Conservation (phyloP, 192 early-diverging fungal species). For the Umbelopsis isabellina region DNA sequence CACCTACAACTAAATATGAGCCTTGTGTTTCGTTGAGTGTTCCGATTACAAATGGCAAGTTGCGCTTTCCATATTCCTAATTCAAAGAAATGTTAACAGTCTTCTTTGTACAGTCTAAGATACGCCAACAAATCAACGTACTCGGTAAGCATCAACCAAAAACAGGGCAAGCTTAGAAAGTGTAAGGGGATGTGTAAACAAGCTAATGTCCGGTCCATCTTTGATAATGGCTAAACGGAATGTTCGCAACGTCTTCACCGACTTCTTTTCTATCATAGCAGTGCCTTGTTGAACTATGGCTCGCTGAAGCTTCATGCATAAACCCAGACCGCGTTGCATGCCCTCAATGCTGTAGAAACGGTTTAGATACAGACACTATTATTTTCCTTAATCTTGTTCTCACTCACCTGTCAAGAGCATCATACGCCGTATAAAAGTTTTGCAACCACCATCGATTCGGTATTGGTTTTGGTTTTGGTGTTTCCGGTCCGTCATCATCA, state of each 20-base stretch:
- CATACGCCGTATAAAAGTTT: slow-evolving; percentile 91
- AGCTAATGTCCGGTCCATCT: slow-evolving; percentile 52
- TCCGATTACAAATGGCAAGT: slow-evolving; percentile 81
- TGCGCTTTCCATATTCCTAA: slow-evolving; percentile 71
- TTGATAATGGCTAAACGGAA: slow-evolving; percentile 79
- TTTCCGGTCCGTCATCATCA: background rate
- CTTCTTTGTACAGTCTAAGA: background rate
- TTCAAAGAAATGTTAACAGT: slow-evolving; percentile 21
- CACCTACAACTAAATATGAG: slow-evolving; percentile 73
- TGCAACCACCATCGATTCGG: slow-evolving; percentile 62
- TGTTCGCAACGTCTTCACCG: slow-evolving; percentile 69
- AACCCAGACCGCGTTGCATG: slow-evolving; percentile 63
- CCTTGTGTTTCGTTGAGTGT: slow-evolving; percentile 65
- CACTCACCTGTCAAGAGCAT: slow-evolving; percentile 68
- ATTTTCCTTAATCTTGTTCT: background rate
- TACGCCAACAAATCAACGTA: slow-evolving; percentile 28
- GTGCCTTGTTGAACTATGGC: slow-evolving; percentile 79
- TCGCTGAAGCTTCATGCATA: slow-evolving; percentile 77
- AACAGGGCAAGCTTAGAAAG: slow-evolving; percentile 83
- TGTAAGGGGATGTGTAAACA: slow-evolving; percentile 65
- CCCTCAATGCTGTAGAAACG: slow-evolving; percentile 19
- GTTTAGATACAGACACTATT: background rate
- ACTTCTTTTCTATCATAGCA: slow-evolving; percentile 79
- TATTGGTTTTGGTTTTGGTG: background rate
- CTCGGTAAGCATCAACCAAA: slow-evolving; percentile 76